Evolutionary conservation across 1,284 basidiomycete genomes (phyloP), one percentile per base, ranked within the genome.

Genomic region (Peniophora sp.): DNA sequence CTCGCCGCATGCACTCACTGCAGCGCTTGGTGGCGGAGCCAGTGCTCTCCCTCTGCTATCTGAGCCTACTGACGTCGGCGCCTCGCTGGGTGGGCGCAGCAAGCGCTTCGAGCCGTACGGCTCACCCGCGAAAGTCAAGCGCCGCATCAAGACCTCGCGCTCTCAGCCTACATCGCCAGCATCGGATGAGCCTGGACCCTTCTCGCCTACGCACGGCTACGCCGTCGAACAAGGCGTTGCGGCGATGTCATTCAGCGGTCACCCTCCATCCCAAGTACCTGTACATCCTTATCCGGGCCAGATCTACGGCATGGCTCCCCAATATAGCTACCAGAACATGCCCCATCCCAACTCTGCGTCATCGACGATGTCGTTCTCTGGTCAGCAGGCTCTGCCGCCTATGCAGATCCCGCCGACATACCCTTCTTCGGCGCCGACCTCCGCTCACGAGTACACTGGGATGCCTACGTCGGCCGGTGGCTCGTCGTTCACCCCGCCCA

Each of bases 81-180:
- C 57, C 0, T 55, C 58, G 6, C 51, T 65, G 3, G 76, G 76
- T 57, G 75, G 78, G 20, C 59, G 57, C 27, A n/a, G 8, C n/a
- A 77, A 77, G 59, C 76, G 83, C 6, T 83, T 68, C 56, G 76
- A 75, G 25, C 83, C 83, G 48, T 75, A 77, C 55, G 56, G 60
- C 24, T 47, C 61, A 17, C 50, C 61, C 1, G 45, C 62, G 16
- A 70, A 65, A 53, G 58, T 63, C 0, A 54, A 61, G 16, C 61
- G 66, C 43, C 69, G 68, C 56, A 48, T 56, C 34, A 67, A 65
- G 44, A 57, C 51, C 41, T 54, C 58, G 6, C 27, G 50, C 27
- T 48, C 44, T 32, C 36, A 52, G 14, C 48, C 53, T 20, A 35
- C 58, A 12, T 57, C 56, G 2, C 56, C 58, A 5, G 38, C 38